Evolutionary conservation across 345 rosid genomes (phyloP).

Genomic region (Arabis hirsuta): DNA sequence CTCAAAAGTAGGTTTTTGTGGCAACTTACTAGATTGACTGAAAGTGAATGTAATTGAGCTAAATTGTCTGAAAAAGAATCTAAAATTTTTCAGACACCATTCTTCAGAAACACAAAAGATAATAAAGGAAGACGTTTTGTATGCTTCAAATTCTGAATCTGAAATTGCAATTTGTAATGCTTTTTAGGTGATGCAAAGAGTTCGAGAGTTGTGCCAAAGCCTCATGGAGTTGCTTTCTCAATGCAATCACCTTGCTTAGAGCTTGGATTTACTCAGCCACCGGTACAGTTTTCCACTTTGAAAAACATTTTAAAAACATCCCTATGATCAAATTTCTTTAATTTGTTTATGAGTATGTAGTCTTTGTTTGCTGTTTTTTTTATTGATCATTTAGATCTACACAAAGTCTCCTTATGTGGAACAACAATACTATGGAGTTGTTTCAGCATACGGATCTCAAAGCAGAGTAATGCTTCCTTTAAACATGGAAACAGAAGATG

Average conservation of each 20-base stretch:
- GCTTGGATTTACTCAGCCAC: slow-evolving; percentile 68
- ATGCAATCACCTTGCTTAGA: slow-evolving; percentile 63
- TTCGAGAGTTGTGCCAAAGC: slow-evolving; percentile 54
- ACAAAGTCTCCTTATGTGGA: slow-evolving; percentile 67
- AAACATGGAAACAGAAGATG: slow-evolving; percentile 70
- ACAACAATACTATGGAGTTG: slow-evolving; percentile 75
- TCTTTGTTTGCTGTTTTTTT: slow-evolving; percentile 18
- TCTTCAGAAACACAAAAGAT: too few relatives aligned
- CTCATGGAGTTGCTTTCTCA: slow-evolving; percentile 54
- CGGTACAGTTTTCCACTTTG: slow-evolving; percentile 47
- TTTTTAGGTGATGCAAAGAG: slow-evolving; percentile 63
- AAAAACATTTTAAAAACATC: not conserved
- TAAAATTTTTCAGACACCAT: too few relatives aligned
- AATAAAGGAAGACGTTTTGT: too few relatives aligned
- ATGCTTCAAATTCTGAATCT: not conserved
- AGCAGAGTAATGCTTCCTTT: slow-evolving; percentile 83
- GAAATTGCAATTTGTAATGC: slow-evolving; percentile 11
- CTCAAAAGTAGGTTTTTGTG: not conserved
- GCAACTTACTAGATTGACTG: not conserved
- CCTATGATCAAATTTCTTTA: not conserved
- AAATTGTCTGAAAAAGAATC: not conserved
- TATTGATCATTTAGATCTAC: slow-evolving; percentile 50
- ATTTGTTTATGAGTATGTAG: slow-evolving; percentile 15
- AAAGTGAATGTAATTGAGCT: not conserved
- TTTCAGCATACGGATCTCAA: slow-evolving; percentile 74